Base-by-base conservation (phyloP, 1,139 yeast genomes). In the Scheffersomyces parashehatae region DNA sequence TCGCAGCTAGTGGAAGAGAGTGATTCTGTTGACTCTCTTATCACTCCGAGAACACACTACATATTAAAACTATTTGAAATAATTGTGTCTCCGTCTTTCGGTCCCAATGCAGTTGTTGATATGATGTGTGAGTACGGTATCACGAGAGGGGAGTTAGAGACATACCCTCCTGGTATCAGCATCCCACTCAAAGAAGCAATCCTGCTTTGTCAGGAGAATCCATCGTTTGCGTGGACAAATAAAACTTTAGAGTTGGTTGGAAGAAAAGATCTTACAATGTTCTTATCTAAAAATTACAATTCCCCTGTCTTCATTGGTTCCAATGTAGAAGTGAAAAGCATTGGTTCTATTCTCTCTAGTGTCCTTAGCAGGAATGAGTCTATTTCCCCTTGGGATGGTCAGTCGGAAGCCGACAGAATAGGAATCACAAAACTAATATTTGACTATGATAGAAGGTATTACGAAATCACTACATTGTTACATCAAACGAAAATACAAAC, bases 391-490 rank as follows among this genome's bases (percentile, higher is more conserved):
- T 81, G 87, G 87, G 87, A 82, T 65, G 84, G 79, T 7, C 83
- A 80, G 46, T 71, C 82, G 2, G 90, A 85, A 56, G 81, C 84
- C 12, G 89, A 84, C 48, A 67, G 85, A 47, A 71, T 82, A 37
- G 77, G 77, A 34, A 75, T 86, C n/a, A 83, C 93, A 0, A 79
- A 80, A 50, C 64, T 87, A 15, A 83, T 91, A 1, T 91, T 89
- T 59, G 83, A 85, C 14, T 75, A 79, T 35, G 98, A 91, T 59
- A 68, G 96, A 43, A 72, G 98, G 42, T 86, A 86, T 58, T 83
- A 80, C 53, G 96, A 91, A 54, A 85, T 87, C 11, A 81, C 88
- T 0, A 77, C 81, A 13, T 62, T 88, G 29, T 64, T 89, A 29
- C 95, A 86, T 56, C 83, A 88, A 14, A 83, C 91, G 0, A 78